Percentiles rank a stretch among this genome's conserved stretches.
phyloP scores from a whole-genome alignment of 768 basidiomycete species.

The Naematelia aurantialba region DNA sequence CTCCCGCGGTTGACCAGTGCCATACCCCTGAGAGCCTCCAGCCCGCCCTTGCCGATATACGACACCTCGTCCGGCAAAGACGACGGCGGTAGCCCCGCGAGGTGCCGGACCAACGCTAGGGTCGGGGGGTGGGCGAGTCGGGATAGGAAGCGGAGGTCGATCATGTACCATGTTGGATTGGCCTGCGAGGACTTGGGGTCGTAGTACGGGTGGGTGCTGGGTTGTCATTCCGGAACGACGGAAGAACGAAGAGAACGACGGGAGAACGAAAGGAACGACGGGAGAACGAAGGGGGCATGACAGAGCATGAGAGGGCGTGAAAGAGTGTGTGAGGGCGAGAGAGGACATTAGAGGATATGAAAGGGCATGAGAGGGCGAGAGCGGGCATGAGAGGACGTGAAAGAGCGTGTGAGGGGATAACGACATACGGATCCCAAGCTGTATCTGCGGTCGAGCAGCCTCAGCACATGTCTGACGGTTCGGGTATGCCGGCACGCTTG shows the following conservation, averaged over 20 bases:
- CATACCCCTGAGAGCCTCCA: conserved; percentile 62
- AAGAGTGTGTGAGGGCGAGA: too few relatives aligned
- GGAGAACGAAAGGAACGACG: too few relatives aligned
- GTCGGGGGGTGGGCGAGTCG: conserved; percentile 72
- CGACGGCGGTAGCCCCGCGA: conserved; percentile 57
- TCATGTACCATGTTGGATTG: conserved; percentile 90
- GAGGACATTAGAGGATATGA: too few relatives aligned
- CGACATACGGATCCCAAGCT: conserved; percentile 76
- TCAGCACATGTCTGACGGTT: too few relatives aligned
- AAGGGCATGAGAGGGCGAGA: too few relatives aligned
- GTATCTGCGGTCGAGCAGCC: conserved; percentile 65
- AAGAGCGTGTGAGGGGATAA: conserved; percentile 30
- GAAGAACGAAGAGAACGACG: too few relatives aligned
- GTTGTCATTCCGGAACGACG: too few relatives aligned
- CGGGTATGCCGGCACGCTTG: too few relatives aligned
- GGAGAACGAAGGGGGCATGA: too few relatives aligned
- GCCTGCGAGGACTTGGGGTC: conserved; percentile 65
- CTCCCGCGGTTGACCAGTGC: conserved; percentile 73
- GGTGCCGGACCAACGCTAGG: conserved; percentile 65
- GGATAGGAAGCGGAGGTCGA: conserved; percentile 57
- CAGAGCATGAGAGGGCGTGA: too few relatives aligned
- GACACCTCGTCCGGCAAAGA: conserved; percentile 58
- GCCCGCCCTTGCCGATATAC: conserved; percentile 65
- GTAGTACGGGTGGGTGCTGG: conserved; percentile 68
- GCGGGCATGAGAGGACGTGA: too few relatives aligned